Conservation (phyloP, 2,329 filamentous ascomycete species). For the Colletotrichum nymphaeae region DNA sequence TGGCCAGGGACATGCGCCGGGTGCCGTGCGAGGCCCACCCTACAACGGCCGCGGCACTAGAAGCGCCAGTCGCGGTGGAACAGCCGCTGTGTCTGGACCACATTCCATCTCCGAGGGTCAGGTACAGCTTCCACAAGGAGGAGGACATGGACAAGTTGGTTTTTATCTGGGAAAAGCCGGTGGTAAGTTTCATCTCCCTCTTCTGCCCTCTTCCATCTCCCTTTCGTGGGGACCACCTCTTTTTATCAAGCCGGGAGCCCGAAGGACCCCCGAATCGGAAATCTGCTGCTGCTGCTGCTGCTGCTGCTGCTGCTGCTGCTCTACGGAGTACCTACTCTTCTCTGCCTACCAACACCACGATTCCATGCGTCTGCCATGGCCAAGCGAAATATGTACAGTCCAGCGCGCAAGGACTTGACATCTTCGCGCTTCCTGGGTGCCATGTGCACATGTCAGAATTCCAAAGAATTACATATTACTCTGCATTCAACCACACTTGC, state of each 20-base stretch:
- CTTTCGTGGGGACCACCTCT: slow-evolving; percentile 3
- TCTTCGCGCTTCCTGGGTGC: slow-evolving; percentile 3
- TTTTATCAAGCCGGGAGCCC: slow-evolving; percentile 6
- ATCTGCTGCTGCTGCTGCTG: background rate
- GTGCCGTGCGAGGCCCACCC: slow-evolving; percentile 12
- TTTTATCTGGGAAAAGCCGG: background rate
- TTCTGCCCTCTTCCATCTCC: background rate
- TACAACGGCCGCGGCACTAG: slow-evolving; percentile 7
- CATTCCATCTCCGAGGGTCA: slow-evolving; percentile 3
- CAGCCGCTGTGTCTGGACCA: slow-evolving; percentile 5
- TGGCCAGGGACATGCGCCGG: slow-evolving; percentile 18
- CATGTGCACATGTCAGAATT: slow-evolving; percentile 24
- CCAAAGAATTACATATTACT: background rate
- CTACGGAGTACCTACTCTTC: background rate
- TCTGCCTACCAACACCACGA: background rate
- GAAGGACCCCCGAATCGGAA: background rate
- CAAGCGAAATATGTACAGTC: slow-evolving; percentile 15
- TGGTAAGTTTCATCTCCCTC: background rate
- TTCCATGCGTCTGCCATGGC: background rate
- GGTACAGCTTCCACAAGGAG: background rate
- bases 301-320: background rate
- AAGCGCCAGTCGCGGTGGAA: slow-evolving; percentile 2
- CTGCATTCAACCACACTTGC: slow-evolving; percentile 1
- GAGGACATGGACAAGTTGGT: background rate
- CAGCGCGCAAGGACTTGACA: background rate